A percentile compares a stretch with the other conserved stretches of the same genome.
phyloP scores from a whole-genome alignment of 2,329 filamentous ascomycete genomes.

The Neurospora crassa region DNA sequence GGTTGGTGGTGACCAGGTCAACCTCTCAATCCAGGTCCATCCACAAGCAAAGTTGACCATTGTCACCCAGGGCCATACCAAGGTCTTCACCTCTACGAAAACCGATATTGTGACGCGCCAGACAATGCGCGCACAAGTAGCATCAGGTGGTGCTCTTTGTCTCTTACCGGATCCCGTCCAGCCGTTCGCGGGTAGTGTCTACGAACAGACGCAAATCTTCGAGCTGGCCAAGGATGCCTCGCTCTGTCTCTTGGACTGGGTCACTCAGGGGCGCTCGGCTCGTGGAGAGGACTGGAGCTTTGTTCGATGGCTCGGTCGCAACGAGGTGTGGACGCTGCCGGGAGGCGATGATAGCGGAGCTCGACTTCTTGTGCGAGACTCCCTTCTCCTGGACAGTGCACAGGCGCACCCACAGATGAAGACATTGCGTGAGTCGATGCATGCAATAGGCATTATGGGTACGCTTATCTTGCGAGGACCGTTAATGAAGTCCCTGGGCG shows the following conservation, averaged over 20 bases:
- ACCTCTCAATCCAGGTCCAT: slow-evolving; percentile 59
- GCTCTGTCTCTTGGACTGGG: slow-evolving; percentile 86
- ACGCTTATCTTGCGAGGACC: slow-evolving; percentile 76
- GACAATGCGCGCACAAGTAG: slow-evolving; percentile 40
- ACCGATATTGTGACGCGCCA: slow-evolving; percentile 48
- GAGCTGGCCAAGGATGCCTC: slow-evolving; percentile 46
- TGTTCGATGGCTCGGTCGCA: slow-evolving; percentile 67
- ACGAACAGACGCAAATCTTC: slow-evolving; percentile 78
- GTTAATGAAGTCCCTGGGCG: slow-evolving; percentile 53
- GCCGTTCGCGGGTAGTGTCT: slow-evolving; percentile 76
- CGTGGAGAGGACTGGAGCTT: slow-evolving; percentile 87
- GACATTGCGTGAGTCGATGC: slow-evolving; percentile 53
- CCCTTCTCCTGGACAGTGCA: slow-evolving; percentile 61
- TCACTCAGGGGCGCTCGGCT: slow-evolving; percentile 76
- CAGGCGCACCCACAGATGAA: slow-evolving; percentile 28
- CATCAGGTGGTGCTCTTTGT: slow-evolving; percentile 45
- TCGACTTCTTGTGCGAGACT: slow-evolving; percentile 74
- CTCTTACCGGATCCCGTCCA: slow-evolving; percentile 86
- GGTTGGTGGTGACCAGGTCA: slow-evolving; percentile 75
- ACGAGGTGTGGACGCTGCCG: slow-evolving; percentile 64
- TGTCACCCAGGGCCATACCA: slow-evolving; percentile 75
- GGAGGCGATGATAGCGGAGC: slow-evolving; percentile 21
- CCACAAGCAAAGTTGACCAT: slow-evolving; percentile 55
- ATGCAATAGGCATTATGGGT: slow-evolving; percentile 67
- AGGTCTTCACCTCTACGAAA: slow-evolving; percentile 76